phyloP scores from a whole-genome alignment of 2,329 filamentous ascomycete species.

The Fusarium nodosum region DNA sequence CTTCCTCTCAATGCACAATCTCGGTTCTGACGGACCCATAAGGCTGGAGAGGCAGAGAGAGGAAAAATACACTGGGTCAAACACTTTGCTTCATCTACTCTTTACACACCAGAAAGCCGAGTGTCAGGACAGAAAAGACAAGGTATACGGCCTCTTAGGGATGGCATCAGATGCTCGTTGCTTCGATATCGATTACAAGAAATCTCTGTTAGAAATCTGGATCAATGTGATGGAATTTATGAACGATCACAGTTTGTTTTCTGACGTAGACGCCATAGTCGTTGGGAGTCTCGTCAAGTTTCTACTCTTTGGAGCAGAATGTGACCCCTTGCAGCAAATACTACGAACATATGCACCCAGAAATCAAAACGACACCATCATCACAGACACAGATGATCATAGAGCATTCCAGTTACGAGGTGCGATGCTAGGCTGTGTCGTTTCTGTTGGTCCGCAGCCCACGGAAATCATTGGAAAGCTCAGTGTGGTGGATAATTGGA shows the following conservation, averaged over 20 bases:
- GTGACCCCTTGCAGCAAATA: neutral
- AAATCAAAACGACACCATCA: neutral
- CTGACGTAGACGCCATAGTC: rapidly evolving
- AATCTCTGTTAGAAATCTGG: neutral
- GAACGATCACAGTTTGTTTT: neutral
- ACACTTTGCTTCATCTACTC: neutral
- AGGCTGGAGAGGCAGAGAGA: neutral
- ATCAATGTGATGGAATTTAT: slow-evolving; percentile 1
- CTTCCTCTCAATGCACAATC: neutral
- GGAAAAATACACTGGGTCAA: rapidly evolving
- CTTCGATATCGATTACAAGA: neutral
- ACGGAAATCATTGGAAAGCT: neutral
- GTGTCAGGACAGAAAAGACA: slow-evolving; percentile 4
- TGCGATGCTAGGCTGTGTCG: neutral
- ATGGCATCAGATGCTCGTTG: neutral
- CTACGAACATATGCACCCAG: rapidly evolving
- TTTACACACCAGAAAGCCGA: rapidly evolving
- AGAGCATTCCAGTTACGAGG: neutral
- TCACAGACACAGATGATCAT: neutral
- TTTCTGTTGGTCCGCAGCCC: neutral
- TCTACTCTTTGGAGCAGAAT: neutral
- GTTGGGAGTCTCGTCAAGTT: neutral
- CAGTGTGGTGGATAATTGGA: neutral
- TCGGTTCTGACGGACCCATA: rapidly evolving
- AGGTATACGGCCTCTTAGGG: slow-evolving; percentile 1